phyloP scores from a whole-genome alignment of 2,329 filamentous ascomycete genomes.

The Aureobasidium sp. region DNA sequence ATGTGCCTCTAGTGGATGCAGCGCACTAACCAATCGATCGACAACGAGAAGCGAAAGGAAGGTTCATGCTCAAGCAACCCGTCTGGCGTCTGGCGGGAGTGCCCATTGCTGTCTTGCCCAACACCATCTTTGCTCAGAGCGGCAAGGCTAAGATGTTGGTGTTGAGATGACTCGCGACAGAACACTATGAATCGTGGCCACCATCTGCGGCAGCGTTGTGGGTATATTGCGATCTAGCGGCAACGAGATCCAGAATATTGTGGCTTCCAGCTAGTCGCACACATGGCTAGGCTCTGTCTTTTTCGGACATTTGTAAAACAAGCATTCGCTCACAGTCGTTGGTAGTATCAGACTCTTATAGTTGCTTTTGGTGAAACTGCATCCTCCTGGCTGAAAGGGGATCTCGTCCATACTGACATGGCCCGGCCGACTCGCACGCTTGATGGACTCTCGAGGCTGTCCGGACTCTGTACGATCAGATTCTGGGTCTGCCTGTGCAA shows the following conservation, averaged over 20 bases:
- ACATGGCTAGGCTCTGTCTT: not conserved
- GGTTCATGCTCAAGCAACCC: not conserved
- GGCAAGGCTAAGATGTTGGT: not conserved
- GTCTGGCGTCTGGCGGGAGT: too few relatives aligned
- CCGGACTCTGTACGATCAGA: too few relatives aligned
- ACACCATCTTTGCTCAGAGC: not conserved
- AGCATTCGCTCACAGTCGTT: not conserved
- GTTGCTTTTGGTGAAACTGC: not conserved
- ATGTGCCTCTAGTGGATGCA: not conserved
- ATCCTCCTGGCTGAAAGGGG: not conserved
- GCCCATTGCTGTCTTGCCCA: not conserved
- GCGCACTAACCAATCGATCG: not conserved
- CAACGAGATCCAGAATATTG: not conserved
- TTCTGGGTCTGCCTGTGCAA: not conserved
- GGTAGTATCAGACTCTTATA: constrained; percentile 1
- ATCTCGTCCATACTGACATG: too few relatives aligned
- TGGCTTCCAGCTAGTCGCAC: not conserved
- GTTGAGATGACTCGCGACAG: not conserved
- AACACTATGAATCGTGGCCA: not conserved
- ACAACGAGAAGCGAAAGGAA: not conserved
- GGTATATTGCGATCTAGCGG: constrained; percentile 1
- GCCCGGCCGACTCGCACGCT: too few relatives aligned
- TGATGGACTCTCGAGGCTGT: too few relatives aligned
- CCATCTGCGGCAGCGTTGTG: not conserved
- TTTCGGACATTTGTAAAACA: not conserved